Base-by-base conservation (phyloP, 768 basidiomycete genomes). In the Psilocybe tampanensis region DNA sequence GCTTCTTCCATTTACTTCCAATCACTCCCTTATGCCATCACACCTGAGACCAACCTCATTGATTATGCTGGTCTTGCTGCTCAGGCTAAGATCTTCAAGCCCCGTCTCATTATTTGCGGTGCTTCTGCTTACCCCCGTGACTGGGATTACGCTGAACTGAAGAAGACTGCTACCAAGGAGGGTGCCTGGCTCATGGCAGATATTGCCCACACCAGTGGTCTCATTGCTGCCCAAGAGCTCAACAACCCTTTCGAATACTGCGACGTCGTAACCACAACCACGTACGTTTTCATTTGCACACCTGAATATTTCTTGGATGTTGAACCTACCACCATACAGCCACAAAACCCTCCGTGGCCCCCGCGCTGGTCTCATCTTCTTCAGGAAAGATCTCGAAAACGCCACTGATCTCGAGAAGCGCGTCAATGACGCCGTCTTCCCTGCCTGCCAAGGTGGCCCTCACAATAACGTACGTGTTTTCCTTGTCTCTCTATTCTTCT, bases 1-100 rank as follows among this genome's bases (percentile, higher is more conserved):
- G 94, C 97, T 33, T 98, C 96, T 21, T 98, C 97, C 18, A 98
- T 99, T 78, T 98, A 98, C 81, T 99, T 98, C 90, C 95, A 98
- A 72, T 97, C 97, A 34, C 81, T 97, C 70, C 96, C 97, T 44
- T 99, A 98, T 66, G 86, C 82, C 47, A 87, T 95, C 56, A 84
- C 88, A 68, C 88, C 90, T 47, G 75, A 85, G 43, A 91, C 89
- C 54, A 89, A 97, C 70, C 81, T 96, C 63, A 86, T 99, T 64
- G 95, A 98, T 79, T 98, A 98, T 74, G 78, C 76, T 33, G 80
- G 74, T 23, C 84, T 99, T 66, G 84, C 86, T 50, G 79, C 84
- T 59, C 94, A 96, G 72, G 95, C 95, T 49, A 89, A 90, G 69
- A 83, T 96, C 66, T 99, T 93, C 88, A 98, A 98, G 71, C 97